phyloP scores from a whole-genome alignment of 257 asterid genomes.

The Penstemon eatonii region DNA sequence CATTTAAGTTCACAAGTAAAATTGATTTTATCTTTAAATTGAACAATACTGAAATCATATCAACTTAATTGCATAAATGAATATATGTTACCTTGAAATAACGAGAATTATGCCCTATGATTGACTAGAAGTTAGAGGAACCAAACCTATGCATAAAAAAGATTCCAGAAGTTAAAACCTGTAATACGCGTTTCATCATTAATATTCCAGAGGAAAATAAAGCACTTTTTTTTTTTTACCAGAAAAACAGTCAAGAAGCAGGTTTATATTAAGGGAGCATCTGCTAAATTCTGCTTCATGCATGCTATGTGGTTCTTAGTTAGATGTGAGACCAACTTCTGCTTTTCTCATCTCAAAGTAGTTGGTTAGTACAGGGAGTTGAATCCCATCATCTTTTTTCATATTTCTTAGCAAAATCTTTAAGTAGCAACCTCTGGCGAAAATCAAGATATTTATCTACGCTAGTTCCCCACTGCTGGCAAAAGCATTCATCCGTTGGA shows the following conservation, averaged over 20 bases:
- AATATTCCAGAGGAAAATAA: constrained; percentile 12
- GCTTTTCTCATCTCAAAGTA: constrained; percentile 11
- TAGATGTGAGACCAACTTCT: constrained; percentile 7
- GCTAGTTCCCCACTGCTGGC: constrained; percentile 96
- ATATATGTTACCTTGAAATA: constrained; percentile 33
- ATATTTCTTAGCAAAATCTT: constrained; percentile 78
- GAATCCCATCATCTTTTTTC: constrained; percentile 47
- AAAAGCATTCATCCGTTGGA: constrained; percentile 88
- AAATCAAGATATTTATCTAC: constrained; percentile 79
- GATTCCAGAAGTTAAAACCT: constrained; percentile 8
- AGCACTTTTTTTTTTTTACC: background rate
- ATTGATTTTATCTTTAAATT: no score
- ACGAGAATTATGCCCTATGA: constrained; percentile 19
- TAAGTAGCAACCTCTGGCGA: constrained; percentile 79
- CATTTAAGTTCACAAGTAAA: no score
- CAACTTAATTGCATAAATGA: background rate
- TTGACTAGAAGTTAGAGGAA: constrained; percentile 35
- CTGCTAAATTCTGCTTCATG: constrained; percentile 13
- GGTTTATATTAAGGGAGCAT: constrained; percentile 21
- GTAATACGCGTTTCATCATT: constrained; percentile 7
- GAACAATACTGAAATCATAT: background rate
- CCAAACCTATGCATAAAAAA: constrained; percentile 26
- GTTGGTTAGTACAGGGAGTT: constrained; percentile 18
- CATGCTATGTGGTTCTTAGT: constrained; percentile 8
- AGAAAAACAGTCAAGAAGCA: constrained; percentile 17